Evolutionary conservation across 208 protist genomes (phyloP), one percentile per base, ranked within the genome.

Genomic region (Trypanosoma melophagium): DNA sequence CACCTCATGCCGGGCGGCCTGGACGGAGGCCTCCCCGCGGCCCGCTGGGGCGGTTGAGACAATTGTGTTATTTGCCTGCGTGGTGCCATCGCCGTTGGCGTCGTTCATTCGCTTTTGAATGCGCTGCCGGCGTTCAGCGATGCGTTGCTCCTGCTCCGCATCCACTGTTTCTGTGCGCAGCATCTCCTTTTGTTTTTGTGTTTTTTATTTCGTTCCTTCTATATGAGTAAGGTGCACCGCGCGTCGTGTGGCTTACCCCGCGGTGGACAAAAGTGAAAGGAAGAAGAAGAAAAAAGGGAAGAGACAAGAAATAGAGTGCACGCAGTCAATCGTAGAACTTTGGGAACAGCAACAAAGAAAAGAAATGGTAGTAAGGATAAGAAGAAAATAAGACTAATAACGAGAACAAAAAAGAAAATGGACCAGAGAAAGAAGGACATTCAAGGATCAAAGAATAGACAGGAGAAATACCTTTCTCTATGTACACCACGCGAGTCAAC

Each of bases 1-100:
- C 76, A 96, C 85, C 24, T 70, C 71, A 9, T 71, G 57, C 0
- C 81, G 78, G 5, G 83, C 75, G 50, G 92, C 60, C 7, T 58
- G 62, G 10, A 85, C 84, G 14, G 71, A 75, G 70, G 64, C 49
- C 38, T 89, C 82, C 5, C 76, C 90, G 17, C 72, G 58, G 10
- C 68, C 65, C 12, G 10, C 44, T 31, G 54, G 17, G 1, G 44
- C 55, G n/a, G 47, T 24, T 19, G 40, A 69, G 3, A 59, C 68
- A 1, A 44, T 38, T 8, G 38, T 21, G 44, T 42, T 56, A 38
- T 38, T 44, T 44, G 57, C 41, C 47, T 72, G 47, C 62, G 25
- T 22, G 52, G 9, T 42, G 25, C 31, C 67, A 17, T 63, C 41
- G 54, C 44, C 66, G 22, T 55, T 56, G 25, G 42, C 17, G 21